Base-by-base conservation (phyloP, 2,329 filamentous ascomycete species). In the Colletotrichum sp. region DNA sequence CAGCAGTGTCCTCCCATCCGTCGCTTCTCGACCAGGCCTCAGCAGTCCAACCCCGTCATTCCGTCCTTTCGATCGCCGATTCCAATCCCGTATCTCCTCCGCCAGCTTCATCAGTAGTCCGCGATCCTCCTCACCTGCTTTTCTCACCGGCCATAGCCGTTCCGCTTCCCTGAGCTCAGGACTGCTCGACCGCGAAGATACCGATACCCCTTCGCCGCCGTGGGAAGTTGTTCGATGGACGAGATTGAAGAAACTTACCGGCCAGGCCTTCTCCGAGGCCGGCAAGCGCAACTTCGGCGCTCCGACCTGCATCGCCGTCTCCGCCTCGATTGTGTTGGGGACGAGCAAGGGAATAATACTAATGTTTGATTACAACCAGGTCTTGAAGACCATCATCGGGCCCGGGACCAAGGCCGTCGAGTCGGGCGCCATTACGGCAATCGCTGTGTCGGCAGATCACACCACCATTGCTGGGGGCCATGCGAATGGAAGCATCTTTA, bases 161-260 rank as follows among this genome's bases (percentile, higher is more conserved):
- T 94, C 95, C 80, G 93, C 92, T 2, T 98, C 96, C 2, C 81
- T 96, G 24, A 93, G 90, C 60, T 98, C 95, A 80, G 92, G 95
- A 79, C 85, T 95, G 13, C 82, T 90, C 16, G 92, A 93, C 74
- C 85, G 90, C 59, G 88, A 92, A 68, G 94, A 94, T 64, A 88
- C 90, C 26, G 94, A 96, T 78, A 92, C 93, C 2, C 90, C 92
- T 5, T 93, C 95, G 71, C 92, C 95, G 7, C 97, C 97, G 3
- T 99, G 97, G 98, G 97, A 99, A 81, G 96, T 99, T 70, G 94
- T 99, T 75, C 91, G 96, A 82, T 99, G 98, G 98, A 99, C 95
- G 2, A 97, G 95, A 82, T 87, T 99, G 73, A 95, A 93, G 81
- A 99, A 98, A 84, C 92, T 99, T 77, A 96, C 95, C 28, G 92